These are phyloP conservation scores for Rhodotorula sp. DNA, from an alignment of 1,284 basidiomycete species.

Conservation along the genomic window DNA sequence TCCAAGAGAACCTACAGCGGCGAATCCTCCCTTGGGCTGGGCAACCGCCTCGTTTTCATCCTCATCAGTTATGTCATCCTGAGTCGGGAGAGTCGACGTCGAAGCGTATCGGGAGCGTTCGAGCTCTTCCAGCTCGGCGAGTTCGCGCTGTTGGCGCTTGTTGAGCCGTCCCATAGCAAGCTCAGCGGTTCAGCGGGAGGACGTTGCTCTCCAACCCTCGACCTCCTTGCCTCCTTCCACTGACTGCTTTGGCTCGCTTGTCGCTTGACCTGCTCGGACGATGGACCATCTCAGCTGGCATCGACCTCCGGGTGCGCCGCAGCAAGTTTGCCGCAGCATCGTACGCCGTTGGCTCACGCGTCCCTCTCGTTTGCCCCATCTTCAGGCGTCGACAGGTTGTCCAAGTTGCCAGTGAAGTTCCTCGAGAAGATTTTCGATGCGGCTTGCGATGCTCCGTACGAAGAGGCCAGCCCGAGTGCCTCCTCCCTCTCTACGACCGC, in stretches of 20 bases:
- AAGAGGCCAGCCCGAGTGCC: too few relatives aligned
- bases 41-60: not conserved
- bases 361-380: too few relatives aligned
- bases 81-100: not conserved
- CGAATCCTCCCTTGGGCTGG: conserved; percentile 17
- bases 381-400: too few relatives aligned
- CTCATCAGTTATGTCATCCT: conserved; percentile 15
- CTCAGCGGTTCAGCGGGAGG: not conserved
- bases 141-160: conserved; percentile 79
- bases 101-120: conserved; percentile 6
- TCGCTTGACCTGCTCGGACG: too few relatives aligned
- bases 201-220: not conserved
- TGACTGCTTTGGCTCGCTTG: not conserved
- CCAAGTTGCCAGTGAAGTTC: too few relatives aligned
- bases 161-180: conserved; percentile 55
- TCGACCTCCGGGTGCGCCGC: too few relatives aligned
- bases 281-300: too few relatives aligned
- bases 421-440: too few relatives aligned
- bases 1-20: conserved; percentile 15
- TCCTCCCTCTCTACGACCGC: too few relatives aligned
- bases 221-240: not conserved
- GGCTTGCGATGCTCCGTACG: too few relatives aligned
- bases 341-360: too few relatives aligned
- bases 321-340: too few relatives aligned
- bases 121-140: conserved; percentile 60